Base-by-base conservation (phyloP, 768 basidiomycete species). In the Auricularia auricula-judae region DNA sequence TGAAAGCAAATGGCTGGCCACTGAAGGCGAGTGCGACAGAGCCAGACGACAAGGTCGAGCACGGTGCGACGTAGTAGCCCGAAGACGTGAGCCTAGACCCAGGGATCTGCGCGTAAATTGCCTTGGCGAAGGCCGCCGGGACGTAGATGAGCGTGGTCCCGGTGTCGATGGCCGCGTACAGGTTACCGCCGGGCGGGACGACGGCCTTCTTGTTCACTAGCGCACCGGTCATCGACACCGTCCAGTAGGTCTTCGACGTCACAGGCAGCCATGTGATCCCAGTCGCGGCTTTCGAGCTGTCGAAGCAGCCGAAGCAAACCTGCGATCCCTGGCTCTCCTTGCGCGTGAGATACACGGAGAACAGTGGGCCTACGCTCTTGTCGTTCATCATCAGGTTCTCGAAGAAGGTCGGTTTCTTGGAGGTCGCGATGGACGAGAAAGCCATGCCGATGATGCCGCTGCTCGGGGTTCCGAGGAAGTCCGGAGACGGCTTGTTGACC, bases 121-220 rank as follows among this genome's bases (percentile, higher is more conserved):
- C 67, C 2, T 69, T 62, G 3, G 79, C 82, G 35, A 82, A 66
- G 0, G 69, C 59, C 43, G 74, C 70, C 1, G 85, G 84, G 3
- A 86, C 65, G 72, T 87, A 87, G 65, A 87, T 82, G 34, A 87
- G 75, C 23, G 86, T 83, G 3, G 86, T 86, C 33, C 87, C 86
- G 0, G 86, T 85, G 69, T 88, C 87, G 65, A 88, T 79, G 21
- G 85, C 84, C 85, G 87, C 18, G 36, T 39, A 14, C 23, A 63
- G 39, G 63, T 56, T 64, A 54, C 4, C 67, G 70, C 62, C 71
- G 69, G 39, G 61, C 58, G 42, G 66, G n/a, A 69, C 35, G 16
- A 51, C 3, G 3, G 47, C 21, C 43, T 67, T 23, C 7, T 64
- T 70, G 56, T 77, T 76, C 5, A 80, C 76, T 3, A 71, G 71